Conservation (phyloP, 306 rosid species). For the Boehmeria nivea region DNA sequence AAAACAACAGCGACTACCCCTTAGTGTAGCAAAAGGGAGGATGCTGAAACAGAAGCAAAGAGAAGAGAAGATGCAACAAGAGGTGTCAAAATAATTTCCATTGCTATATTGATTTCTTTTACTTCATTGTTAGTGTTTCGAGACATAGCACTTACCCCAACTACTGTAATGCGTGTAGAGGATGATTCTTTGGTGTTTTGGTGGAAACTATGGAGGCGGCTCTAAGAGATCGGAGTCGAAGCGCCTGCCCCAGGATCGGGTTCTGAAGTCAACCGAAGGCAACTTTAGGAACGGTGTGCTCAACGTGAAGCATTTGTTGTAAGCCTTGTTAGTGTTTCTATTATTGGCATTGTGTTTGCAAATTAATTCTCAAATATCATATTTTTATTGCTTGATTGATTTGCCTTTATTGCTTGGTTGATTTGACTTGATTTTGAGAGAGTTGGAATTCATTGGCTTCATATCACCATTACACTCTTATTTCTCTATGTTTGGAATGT, state of each 20-base stretch:
- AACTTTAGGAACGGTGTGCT: slow-evolving; percentile 64
- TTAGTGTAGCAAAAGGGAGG: slow-evolving; percentile 64
- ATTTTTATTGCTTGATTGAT: too few relatives aligned
- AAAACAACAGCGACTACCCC: slow-evolving; percentile 60
- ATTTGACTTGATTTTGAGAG: too few relatives aligned
- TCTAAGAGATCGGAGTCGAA: slow-evolving; percentile 36
- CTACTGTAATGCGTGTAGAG: slow-evolving; percentile 23
- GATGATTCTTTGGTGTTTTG: slow-evolving; percentile 45
- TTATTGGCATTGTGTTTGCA: too few relatives aligned
- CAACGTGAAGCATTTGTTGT: slow-evolving; percentile 62
- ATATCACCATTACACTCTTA: too few relatives aligned
- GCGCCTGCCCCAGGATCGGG: slow-evolving; percentile 49
- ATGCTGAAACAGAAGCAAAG: slow-evolving; percentile 73
- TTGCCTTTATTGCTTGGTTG: too few relatives aligned
- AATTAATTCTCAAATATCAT: too few relatives aligned
- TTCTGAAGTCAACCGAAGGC: slow-evolving; percentile 54
- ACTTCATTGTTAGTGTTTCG: background rate
- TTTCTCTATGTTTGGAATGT: too few relatives aligned
- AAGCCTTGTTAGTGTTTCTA: too few relatives aligned
- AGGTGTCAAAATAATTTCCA: slow-evolving; percentile 34
- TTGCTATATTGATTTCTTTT: background rate
- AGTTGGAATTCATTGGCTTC: too few relatives aligned
- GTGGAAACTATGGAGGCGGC: slow-evolving; percentile 35
- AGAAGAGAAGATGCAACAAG: slow-evolving; percentile 60
- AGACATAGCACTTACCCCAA: slow-evolving; percentile 9